phyloP scores from a whole-genome alignment of 345 rosid genomes.

The Limnanthes douglasii region DNA sequence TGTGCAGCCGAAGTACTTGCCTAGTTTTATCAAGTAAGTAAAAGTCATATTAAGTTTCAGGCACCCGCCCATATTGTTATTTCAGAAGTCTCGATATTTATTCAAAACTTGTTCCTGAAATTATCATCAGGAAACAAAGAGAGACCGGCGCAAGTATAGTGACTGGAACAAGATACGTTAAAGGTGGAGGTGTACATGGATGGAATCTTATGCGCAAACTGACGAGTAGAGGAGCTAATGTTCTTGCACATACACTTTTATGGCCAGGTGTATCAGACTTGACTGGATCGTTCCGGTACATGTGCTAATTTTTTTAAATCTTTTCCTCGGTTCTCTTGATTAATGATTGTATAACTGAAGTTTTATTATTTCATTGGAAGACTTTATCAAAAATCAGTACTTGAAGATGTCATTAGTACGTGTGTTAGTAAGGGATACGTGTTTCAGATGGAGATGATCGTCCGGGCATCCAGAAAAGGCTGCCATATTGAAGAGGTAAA shows the following conservation, averaged over 20 bases:
- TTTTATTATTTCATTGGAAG: slow-evolving; percentile 19
- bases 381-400: slow-evolving; percentile 68
- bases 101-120: background rate
- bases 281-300: slow-evolving; percentile 90
- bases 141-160: slow-evolving; percentile 91
- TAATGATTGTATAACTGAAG: slow-evolving; percentile 5
- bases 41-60: background rate
- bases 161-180: slow-evolving; percentile 83
- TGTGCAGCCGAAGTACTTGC: slow-evolving; percentile 93
- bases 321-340: background rate
- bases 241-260: slow-evolving; percentile 82
- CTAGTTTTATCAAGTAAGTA: slow-evolving; percentile 82
- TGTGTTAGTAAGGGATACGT: slow-evolving; percentile 93
- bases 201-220: slow-evolving; percentile 98
- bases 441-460: slow-evolving; percentile 99
- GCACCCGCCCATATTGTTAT: background rate
- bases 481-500: slow-evolving; percentile 86
- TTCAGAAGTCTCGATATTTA: background rate
- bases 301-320: background rate
- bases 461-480: slow-evolving; percentile 83
- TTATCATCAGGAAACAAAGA: slow-evolving; percentile 53
- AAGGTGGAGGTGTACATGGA: slow-evolving; percentile 88
- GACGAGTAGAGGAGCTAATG: slow-evolving; percentile 97
- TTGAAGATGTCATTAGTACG: slow-evolving; percentile 69
- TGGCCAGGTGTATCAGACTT: slow-evolving; percentile 99